Base-by-base conservation (phyloP, 1,284 basidiomycete genomes). In the Lignosus rhinocerotis region DNA sequence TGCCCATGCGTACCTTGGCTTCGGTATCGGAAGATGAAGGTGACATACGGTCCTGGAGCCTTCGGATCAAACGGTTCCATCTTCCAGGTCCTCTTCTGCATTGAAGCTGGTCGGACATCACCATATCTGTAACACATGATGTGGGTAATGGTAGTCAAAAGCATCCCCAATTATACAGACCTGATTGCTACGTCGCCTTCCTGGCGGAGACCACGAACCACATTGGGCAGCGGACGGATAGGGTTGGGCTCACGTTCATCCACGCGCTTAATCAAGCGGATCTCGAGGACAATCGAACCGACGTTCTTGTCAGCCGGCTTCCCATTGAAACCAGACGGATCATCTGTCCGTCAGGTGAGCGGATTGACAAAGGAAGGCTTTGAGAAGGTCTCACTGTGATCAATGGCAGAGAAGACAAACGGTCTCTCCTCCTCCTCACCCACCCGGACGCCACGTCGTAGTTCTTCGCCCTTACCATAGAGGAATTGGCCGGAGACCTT, bases 1-100 rank as follows among this genome's bases (percentile, higher is more conserved):
- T 25, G 25, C 25, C 25, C 31, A 31, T 2, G 4, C 65, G 49
- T 62, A 84, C 85, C 82, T 55, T 65, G 70, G 36, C 80, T 75
- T 34, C 84, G 75, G 68, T 88, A 88, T 44, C 83, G 68, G 60
- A 77, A 88, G 2, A 81, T 73, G 64, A 88, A 88, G 6, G 82
- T 80, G 21, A 87, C 83, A 52, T 79, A 80, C 16, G 82, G 79
- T 16, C 72, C 76, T 3, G 67, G 69, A 5, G 67, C 47, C 62
- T 69, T 60, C 41, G 71, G 70, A 42, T 80, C 78, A 58, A 80
- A 75, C 0, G 81, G 75, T 56, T 75, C 72, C 3, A 83, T 76
- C 7, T 69, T 67, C 83, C 82, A 87, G 4, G 87, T 88, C 21
- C 70, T 68, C 7, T 58, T 36, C 43, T 58, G 57, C 42, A 34